Conservation (phyloP, 345 rosid genomes). For the Moricandia moricandioides region DNA sequence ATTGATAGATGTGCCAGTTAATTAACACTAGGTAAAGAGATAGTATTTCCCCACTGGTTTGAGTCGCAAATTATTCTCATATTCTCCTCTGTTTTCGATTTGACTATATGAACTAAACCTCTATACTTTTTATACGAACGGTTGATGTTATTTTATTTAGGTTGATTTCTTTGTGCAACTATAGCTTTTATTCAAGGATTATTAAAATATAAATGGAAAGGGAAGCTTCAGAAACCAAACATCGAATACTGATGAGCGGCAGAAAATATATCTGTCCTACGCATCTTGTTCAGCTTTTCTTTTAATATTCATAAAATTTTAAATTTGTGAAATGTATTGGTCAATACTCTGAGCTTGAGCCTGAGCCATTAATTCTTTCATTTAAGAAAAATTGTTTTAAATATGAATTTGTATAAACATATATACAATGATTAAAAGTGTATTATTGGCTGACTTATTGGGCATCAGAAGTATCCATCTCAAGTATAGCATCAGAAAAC, state of each 20-base stretch:
- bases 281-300: conserved; percentile 39
- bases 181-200: conserved; percentile 15
- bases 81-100: neutral
- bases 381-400: neutral
- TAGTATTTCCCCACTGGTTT: neutral
- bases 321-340: conserved; percentile 14
- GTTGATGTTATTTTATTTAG: conserved; percentile 17
- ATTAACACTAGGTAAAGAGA: neutral
- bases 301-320: neutral
- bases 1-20: neutral
- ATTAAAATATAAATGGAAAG: conserved; percentile 7
- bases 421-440: conserved; percentile 8
- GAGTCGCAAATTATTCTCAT: conserved; percentile 7
- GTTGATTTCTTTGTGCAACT: conserved; percentile 14
- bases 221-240: conserved; percentile 26
- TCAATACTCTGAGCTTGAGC: conserved; percentile 15
- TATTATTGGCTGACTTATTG: conserved; percentile 7
- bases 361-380: conserved; percentile 21
- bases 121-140: conserved; percentile 21
- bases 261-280: conserved; percentile 12
- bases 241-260: conserved; percentile 30
- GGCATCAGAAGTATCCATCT: neutral
- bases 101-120: neutral
- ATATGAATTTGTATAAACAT: too few species aligned
- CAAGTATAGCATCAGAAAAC: neutral